Evolutionary conservation across 176 grass and related monocot genomes (phyloP).

Genomic region (Bonia amplexicaulis): DNA sequence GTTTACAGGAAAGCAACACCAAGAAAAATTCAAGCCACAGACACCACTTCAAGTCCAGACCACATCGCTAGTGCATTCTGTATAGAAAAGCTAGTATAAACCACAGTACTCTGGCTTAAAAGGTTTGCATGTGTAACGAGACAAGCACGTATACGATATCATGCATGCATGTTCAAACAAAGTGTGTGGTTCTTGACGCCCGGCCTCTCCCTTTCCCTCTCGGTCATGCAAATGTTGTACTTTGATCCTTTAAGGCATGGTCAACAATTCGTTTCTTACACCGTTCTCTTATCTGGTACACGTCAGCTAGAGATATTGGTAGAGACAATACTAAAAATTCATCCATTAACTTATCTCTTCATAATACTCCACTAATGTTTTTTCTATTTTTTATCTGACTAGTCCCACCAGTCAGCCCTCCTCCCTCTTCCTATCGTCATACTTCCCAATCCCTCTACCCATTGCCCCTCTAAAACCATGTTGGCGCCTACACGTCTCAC

Average conservation of each 20-base stretch:
- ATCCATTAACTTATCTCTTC: too few species aligned
- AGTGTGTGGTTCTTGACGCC: neutral
- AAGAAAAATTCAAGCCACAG: neutral
- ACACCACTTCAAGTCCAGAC: neutral
- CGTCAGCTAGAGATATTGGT: too few species aligned
- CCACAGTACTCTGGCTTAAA: neutral
- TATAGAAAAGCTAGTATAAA: neutral
- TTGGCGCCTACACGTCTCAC: too few species aligned
- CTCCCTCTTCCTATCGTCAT: too few species aligned
- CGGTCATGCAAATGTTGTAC: neutral
- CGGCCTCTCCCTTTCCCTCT: neutral
- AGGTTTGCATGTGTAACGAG: neutral
- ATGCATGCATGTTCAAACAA: neutral
- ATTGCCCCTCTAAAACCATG: too few species aligned
- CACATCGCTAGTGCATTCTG: neutral
- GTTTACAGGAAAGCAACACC: neutral
- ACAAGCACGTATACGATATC: neutral
- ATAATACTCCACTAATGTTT: too few species aligned
- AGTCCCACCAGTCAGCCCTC: too few species aligned
- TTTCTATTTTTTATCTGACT: too few species aligned
- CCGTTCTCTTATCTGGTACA: too few species aligned
- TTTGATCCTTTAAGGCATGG: neutral
- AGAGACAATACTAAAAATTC: too few species aligned
- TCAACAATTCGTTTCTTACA: too few species aligned
- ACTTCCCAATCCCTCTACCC: too few species aligned